A percentile compares a stretch with the other conserved stretches of the same genome.
These are phyloP conservation scores for Colletotrichum sp. DNA, from an alignment of 2,329 filamentous ascomycete genomes.

Conservation along the genomic window DNA sequence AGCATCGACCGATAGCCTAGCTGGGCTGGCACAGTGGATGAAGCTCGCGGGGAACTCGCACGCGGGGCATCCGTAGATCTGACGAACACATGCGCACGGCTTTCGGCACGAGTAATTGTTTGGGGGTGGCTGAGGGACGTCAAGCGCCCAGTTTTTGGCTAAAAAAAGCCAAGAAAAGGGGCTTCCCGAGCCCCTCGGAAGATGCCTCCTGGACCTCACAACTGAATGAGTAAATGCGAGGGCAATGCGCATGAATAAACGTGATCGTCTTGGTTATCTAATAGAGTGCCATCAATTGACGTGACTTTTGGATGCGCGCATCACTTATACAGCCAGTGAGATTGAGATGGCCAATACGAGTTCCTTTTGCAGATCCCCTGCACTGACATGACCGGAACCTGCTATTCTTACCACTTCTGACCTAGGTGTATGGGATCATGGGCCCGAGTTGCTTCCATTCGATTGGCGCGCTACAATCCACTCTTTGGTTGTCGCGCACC, in stretches of 20 bases:
- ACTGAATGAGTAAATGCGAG: background rate
- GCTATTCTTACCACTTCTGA: background rate
- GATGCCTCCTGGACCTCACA: background rate
- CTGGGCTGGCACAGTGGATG: background rate
- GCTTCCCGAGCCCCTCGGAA: background rate
- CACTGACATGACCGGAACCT: background rate
- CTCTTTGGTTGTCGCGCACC: background rate
- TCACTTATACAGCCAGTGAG: background rate
- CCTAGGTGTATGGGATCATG: background rate
- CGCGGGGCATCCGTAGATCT: background rate
- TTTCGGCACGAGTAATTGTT: background rate
- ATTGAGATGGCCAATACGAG: background rate
- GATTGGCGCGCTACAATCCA: background rate
- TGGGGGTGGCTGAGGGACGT: background rate
- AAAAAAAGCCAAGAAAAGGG: background rate
- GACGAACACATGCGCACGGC: background rate
- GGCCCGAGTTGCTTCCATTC: background rate
- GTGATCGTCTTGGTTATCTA: background rate
- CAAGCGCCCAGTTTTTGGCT: background rate
- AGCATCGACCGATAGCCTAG: background rate
- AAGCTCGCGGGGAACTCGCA: background rate
- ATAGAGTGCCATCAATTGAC: background rate
- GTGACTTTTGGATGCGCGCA: background rate
- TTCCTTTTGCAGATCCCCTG: background rate
- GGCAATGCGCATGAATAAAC: background rate